A percentile compares a stretch with the other conserved stretches of the same genome.
These are phyloP conservation scores for Penicillium canescens DNA, from an alignment of 495 filamentous ascomycete species.

Conservation along the genomic window DNA sequence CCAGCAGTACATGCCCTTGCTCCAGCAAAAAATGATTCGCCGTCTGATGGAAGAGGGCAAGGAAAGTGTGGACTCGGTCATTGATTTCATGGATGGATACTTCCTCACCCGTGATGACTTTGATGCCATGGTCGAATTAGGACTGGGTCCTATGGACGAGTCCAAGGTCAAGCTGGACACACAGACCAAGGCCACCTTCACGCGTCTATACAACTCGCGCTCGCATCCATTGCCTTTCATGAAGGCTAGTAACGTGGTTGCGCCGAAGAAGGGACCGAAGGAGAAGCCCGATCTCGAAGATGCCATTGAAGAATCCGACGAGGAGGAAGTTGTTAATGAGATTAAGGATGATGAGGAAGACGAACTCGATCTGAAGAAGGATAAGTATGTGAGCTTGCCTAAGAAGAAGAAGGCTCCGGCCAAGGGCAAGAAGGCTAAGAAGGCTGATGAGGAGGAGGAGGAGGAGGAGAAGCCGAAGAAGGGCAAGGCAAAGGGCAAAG, in stretches of 20 bases:
- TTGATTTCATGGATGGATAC: conserved; percentile 95
- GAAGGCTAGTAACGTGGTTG: conserved; percentile 77
- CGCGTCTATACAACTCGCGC: conserved; percentile 80
- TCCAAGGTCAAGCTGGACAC: conserved; percentile 74
- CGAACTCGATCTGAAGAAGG: conserved; percentile 79
- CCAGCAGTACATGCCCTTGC: conserved; percentile 86
- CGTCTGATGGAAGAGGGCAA: conserved; percentile 71
- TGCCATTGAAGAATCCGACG: conserved; percentile 90
- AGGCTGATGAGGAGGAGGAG: conserved; percentile 44
- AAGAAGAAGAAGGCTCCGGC: conserved; percentile 69
- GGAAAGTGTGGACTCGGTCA: conserved; percentile 69
- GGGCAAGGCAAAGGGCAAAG: conserved; percentile 46
- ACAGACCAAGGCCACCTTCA: conserved; percentile 86
- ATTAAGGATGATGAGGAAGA: conserved; percentile 66
- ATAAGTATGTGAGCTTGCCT: conserved; percentile 92
- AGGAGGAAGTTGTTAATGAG: conserved; percentile 60
- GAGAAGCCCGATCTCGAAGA: conserved; percentile 94
- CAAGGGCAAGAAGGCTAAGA: conserved; percentile 59
- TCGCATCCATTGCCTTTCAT: conserved; percentile 95
- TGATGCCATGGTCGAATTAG: conserved; percentile 88
- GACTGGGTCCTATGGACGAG: conserved; percentile 79
- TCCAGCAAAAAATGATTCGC: conserved; percentile 82
- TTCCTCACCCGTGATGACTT: conserved; percentile 95
- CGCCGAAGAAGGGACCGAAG: conserved; percentile 67
- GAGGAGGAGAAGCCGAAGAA: conserved; percentile 57